Evolutionary conservation across 768 basidiomycete species (phyloP), one percentile per base, ranked within the genome.

Genomic region (Dentipellis fragilis): DNA sequence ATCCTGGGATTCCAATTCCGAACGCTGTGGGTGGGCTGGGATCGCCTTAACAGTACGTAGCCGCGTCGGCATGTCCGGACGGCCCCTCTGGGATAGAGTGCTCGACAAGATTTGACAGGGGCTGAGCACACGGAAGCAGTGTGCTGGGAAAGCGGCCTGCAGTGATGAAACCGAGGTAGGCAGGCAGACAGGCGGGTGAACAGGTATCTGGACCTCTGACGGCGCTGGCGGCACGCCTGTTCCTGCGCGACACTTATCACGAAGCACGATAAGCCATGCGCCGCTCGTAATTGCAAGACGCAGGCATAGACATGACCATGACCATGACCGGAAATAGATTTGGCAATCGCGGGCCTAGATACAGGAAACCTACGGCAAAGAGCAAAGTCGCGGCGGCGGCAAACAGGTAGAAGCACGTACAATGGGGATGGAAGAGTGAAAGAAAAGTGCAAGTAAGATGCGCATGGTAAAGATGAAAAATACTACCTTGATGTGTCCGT

Each of bases 401-500:
- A 19, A 49, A 23, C 29, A n/a, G 23, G 21, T 34, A 22, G 22
- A 49, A 49, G 48, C 48, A 51, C 51, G 51, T 40, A 45, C 52
- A 53, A 40, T n/a, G 39, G 16, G 37, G 17, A 10, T 39, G 37
- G 17, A 17, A 17, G 54, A 35, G 58, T 47, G 49, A 36, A 59
- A 54, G 56, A 56, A 51, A 55, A 38, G 49, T 17, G 39, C 23
- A 52, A 19, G 47, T 49, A 55, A 59, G 49, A 51, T 53, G 51
- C 46, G 19, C 19, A n/a, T 42, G 54, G 46, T 35, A 60, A 51
- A 37, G 46, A 50, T 37, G 17, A 36, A 37, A 17, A 49, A 51
- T 40, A 57, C 58, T 51, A 59, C 54, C 58, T 61, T 59, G 36
- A 10, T 37, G 29, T 29, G 3, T 6, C 29, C 29, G 29, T 3